These are phyloP conservation scores for Mycena galericulata DNA, from an alignment of 768 basidiomycete genomes.

Conservation along the genomic window DNA sequence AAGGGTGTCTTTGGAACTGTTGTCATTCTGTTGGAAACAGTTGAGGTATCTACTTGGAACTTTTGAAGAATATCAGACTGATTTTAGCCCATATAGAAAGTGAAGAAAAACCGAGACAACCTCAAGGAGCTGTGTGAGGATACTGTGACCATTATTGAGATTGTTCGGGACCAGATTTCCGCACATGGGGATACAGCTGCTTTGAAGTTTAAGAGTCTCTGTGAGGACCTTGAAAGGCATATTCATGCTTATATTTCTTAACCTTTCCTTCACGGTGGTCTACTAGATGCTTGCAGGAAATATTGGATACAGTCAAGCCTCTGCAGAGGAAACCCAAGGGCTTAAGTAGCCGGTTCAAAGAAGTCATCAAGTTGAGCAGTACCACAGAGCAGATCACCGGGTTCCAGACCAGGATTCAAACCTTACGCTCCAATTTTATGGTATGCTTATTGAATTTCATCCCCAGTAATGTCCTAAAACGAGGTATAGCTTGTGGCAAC, in stretches of 20 bases:
- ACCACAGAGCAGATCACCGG: not conserved
- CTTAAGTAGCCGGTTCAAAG: not conserved
- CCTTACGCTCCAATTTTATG: not conserved
- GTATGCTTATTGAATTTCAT: not conserved
- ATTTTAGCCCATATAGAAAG: not conserved
- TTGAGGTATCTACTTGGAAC: too few relatives aligned
- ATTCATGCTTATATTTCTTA: not conserved
- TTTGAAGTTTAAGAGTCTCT: not conserved
- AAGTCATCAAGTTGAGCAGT: not conserved
- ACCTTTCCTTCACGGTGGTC: not conserved
- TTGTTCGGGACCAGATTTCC: not conserved
- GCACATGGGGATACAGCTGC: not conserved
- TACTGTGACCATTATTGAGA: not conserved
- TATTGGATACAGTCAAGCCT: not conserved
- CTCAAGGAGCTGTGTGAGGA: conserved; percentile 10
- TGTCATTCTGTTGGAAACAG: too few relatives aligned
- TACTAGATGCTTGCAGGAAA: not conserved
- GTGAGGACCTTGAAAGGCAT: conserved; percentile 9
- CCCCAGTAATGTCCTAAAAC: not conserved
- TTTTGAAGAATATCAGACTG: not conserved
- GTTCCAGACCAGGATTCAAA: not conserved
- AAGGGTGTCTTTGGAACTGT: too few relatives aligned
- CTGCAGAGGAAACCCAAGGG: not conserved
- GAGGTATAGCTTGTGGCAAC: not conserved
- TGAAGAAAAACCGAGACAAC: conserved; percentile 17